Evolutionary conservation across 2,329 filamentous ascomycete genomes (phyloP).

Genomic region (Dactylella cylindrospora): DNA sequence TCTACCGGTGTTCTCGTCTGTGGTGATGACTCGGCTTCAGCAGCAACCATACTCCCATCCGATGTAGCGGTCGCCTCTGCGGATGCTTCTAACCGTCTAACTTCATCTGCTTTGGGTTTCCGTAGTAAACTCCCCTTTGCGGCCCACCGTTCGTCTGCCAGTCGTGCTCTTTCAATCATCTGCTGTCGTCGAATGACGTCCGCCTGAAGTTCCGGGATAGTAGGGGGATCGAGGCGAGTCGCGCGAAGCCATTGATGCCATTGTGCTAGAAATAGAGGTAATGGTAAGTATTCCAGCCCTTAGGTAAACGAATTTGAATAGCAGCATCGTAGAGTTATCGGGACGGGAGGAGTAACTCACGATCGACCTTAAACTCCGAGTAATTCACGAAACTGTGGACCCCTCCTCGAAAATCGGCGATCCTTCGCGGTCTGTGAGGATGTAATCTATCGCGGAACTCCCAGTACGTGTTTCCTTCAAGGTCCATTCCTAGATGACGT

Average conservation of each 20-base stretch:
- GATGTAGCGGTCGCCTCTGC: constrained; percentile 12
- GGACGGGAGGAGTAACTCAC: constrained; percentile 8
- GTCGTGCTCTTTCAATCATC: constrained; percentile 61
- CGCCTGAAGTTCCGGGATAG: constrained; percentile 60
- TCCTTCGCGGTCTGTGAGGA: constrained; percentile 39
- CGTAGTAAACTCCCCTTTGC: constrained; percentile 59
- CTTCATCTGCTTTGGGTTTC: constrained; percentile 13
- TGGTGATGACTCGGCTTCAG: not conserved
- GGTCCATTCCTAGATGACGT: constrained; percentile 60
- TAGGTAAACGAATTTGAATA: not conserved
- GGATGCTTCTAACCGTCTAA: constrained; percentile 9
- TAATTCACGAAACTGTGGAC: constrained; percentile 45
- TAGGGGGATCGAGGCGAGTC: constrained; percentile 60
- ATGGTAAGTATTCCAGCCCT: not conserved
- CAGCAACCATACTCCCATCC: constrained; percentile 16
- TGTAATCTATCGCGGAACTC: constrained; percentile 60
- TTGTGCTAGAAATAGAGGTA: constrained; percentile 51
- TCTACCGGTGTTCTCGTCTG: no score
- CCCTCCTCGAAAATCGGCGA: constrained; percentile 42
- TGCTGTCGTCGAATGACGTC: constrained; percentile 58
- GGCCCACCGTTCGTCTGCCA: constrained; percentile 66
- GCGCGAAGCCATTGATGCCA: constrained; percentile 72
- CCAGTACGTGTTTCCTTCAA: constrained; percentile 69
- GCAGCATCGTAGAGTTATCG: not conserved
- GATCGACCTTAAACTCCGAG: constrained; percentile 30